Percentiles rank a stretch among this genome's conserved stretches.
Evolutionary conservation across 371 early-diverging fungal species (phyloP).

Genomic region (Gilbertella persicaria): DNA sequence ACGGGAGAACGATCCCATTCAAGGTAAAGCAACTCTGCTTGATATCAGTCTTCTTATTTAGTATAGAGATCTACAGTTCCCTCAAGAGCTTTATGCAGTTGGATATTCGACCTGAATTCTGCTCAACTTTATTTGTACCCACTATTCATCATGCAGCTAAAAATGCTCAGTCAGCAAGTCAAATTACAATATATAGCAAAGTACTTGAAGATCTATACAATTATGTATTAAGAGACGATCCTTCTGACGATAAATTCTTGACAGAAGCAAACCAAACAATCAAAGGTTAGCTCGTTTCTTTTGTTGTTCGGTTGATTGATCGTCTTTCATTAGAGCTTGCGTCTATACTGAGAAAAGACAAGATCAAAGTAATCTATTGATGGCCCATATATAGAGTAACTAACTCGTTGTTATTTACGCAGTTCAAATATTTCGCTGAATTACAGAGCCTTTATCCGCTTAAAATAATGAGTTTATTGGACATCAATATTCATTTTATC

Average conservation of each 20-base stretch:
- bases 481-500: no score
- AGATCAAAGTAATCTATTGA: no score
- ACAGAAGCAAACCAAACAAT: not conserved
- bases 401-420: no score
- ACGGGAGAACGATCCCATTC: not conserved
- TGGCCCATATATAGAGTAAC: no score
- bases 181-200: not conserved
- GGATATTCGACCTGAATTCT: not conserved
- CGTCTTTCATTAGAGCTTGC: no score
- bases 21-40: not conserved
- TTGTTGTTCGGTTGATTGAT: not conserved
- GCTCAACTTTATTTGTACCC: conserved; percentile 1
- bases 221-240: not conserved
- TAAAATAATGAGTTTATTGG: no score
- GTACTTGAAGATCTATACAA: not conserved
- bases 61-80: not conserved
- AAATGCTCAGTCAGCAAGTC: not conserved
- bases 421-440: no score
- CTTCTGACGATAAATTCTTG: not conserved
- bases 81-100: not conserved
- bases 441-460: no score
- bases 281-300: not conserved
- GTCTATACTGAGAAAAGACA: no score
- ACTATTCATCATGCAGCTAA: not conserved
- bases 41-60: not conserved